Evolutionary conservation across 75 land plant species (phyloP), one percentile per base, ranked within the genome.

Genomic region (Selaginella moellendorffii): DNA sequence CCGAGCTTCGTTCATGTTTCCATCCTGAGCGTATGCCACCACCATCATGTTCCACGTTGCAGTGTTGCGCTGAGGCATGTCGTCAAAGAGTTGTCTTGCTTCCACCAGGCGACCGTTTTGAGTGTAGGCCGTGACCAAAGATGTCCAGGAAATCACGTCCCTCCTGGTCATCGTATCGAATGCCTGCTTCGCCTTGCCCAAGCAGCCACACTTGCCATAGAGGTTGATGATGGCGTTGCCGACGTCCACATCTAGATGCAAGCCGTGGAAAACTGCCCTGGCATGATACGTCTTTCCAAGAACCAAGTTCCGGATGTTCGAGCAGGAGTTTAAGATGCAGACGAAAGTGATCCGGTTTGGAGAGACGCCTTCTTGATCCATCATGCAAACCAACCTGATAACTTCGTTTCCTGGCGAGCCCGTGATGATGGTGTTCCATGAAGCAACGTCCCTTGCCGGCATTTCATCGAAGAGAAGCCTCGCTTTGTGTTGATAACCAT

Each of bases 131-230:
- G n/a, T n/a, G n/a, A n/a, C n/a, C n/a, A n/a, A n/a, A n/a, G n/a
- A n/a, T n/a, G 18, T 2, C 12, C 20, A 84, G 52, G n/a, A 2
- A 28, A 54, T 66, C 31, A 67, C 71, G 53, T 8, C 75, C 70
- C 58, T 65, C 53, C 63, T 69, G 74, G 0, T 78, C 85, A 8
- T 67, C 63, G 27, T 65, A 9, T 29, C 74, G 24, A 62, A 65
- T 42, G 28, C 23, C 30, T 52, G 72, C 26, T 22, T 64, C 61
- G 24, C 72, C 76, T 68, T 78, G 80, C 1, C 63, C 76, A 31
- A 80, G 74, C 27, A 83, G 1, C 81, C 79, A 65, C 78, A 76
- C 61, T 82, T 82, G 10, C 78, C 74, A 67, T 82, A 82, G 70
- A 82, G 65, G 0, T 77, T 72, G 8, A 76, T 10, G 0, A 82